A percentile compares a stretch with the other conserved stretches of the same genome.
Conservation (phyloP, 345 rosid species). For the Kernera saxatilis region DNA sequence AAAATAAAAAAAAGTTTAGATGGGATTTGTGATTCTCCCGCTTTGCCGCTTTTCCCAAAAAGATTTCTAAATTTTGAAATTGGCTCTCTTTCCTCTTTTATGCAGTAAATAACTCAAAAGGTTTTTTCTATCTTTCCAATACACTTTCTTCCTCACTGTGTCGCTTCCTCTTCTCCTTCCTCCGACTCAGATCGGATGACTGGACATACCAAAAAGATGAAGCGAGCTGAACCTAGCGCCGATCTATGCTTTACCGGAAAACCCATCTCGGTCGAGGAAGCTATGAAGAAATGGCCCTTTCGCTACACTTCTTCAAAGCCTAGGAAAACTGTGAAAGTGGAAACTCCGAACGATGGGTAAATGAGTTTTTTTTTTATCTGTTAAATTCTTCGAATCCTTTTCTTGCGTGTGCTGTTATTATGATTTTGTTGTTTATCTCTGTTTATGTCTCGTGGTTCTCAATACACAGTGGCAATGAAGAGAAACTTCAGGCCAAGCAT, state of each 20-base stretch:
- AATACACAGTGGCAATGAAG: background rate
- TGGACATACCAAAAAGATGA: background rate
- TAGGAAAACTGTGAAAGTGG: background rate
- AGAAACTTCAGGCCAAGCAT: constrained; percentile 20
- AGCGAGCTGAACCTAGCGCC: constrained; percentile 5
- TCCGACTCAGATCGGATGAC: background rate
- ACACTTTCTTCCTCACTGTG: background rate
- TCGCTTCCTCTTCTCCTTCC: background rate
- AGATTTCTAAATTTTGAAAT: background rate
- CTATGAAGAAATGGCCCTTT: constrained; percentile 30
- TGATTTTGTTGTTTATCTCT: background rate
- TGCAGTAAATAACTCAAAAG: background rate
- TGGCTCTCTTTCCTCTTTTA: background rate
- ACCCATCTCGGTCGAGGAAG: constrained; percentile 25
- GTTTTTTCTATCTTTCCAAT: background rate
- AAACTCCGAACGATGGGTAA: background rate
- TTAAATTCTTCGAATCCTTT: background rate
- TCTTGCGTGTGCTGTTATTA: too few relatives aligned
- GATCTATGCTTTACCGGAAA: constrained; percentile 18
- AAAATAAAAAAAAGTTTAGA: background rate
- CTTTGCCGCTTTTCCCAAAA: background rate
- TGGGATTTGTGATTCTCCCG: background rate
- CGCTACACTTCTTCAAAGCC: constrained; percentile 5
- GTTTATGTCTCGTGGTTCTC: background rate
- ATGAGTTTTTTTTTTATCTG: background rate